Conservation (phyloP, 139 green algal species). For the Closterium sp. region DNA sequence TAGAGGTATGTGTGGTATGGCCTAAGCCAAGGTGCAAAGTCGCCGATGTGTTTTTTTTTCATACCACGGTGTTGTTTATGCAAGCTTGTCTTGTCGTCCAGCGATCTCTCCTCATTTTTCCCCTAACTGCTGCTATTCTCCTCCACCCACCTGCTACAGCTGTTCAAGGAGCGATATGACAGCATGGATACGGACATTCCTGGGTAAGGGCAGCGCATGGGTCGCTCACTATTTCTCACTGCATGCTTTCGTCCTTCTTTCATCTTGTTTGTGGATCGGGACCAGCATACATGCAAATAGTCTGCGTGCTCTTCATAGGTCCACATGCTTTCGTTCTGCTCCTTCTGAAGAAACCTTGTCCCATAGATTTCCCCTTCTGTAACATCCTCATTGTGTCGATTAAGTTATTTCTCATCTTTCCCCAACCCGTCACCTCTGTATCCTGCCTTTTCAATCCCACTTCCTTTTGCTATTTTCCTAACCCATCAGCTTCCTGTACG, state of each 20-base stretch:
- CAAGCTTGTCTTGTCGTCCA: neutral
- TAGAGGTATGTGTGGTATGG: slow-evolving; percentile 34
- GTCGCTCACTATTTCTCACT: neutral
- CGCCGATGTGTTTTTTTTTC: too few relatives aligned
- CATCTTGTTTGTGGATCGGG: too few relatives aligned
- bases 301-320: too few relatives aligned
- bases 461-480: neutral
- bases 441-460: neutral
- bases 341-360: too few relatives aligned
- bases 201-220: neutral
- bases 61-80: too few relatives aligned
- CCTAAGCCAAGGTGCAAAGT: neutral
- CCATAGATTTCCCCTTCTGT: too few relatives aligned
- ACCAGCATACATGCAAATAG: too few relatives aligned
- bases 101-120: neutral
- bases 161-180: slow-evolving; percentile 50
- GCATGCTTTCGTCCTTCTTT: neutral
- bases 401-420: too few relatives aligned
- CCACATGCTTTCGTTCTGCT: too few relatives aligned
- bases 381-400: too few relatives aligned
- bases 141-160: neutral
- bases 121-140: neutral
- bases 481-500: slow-evolving; percentile 57
- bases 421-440: neutral
- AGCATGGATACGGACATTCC: slow-evolving; percentile 28